Evolutionary conservation across 2,329 filamentous ascomycete genomes (phyloP), one percentile per base, ranked within the genome.

Genomic region (Botryotinia convoluta): DNA sequence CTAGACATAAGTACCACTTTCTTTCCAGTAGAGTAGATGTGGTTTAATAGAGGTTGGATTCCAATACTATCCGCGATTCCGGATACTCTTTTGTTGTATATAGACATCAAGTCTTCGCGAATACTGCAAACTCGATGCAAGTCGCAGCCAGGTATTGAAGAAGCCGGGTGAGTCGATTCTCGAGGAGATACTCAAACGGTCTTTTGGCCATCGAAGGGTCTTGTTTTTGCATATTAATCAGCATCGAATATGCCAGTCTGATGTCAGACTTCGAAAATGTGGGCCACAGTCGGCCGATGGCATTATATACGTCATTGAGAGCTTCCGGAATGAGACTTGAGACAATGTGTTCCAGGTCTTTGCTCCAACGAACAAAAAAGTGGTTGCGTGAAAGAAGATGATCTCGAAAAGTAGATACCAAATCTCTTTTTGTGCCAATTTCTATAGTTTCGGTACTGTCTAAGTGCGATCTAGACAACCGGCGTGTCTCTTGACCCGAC

Each of bases 191-290:
- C 4, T 54, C 45, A 29, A 39, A 39, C 0, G 64, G 9, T 29
- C n/a, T 67, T 14, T 18, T 2, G 16, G n/a, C 20, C 26, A 37
- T 29, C 22, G 20, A n/a, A 54, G 64, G 16, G 7, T 10, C 12
- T 12, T 39, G 7, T 0, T 7, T 20, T 54, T 67, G 32, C 8
- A 2, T 4, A 3, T 0, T 0, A 29, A 29, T 9, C 16, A 29
- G 22, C 8, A 0, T 8, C 16, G 3, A 6, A 51, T 67, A 39
- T 29, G 3, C 1, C 0, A 7, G 10, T 7, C 7, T 3, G 26
- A 51, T n/a, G 22, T 37, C 14, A 18, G 9, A 3, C 2, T 0
- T 1, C 9, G 26, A 8, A 37, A 29, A 8, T 20, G 35, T 14
- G 32, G 64, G 45, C 16, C 26, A 16, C 18, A 67, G 12, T 35